Base-by-base conservation (phyloP, 768 basidiomycete species). In the Mycena olivaceomarginata region DNA sequence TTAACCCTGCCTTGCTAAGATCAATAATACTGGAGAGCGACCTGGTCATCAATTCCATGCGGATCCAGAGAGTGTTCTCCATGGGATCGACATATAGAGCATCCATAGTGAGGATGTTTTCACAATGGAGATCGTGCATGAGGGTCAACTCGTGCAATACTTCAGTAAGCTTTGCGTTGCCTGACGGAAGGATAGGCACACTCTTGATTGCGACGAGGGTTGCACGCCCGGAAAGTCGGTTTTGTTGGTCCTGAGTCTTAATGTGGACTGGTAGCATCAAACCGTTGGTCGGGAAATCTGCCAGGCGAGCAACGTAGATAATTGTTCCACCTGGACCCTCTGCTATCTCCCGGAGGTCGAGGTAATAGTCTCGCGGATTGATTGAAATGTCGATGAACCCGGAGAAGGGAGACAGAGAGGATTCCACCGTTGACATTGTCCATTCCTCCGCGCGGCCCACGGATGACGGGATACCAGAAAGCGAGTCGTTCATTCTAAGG, bases 31-130 rank as follows among this genome's bases (percentile, higher is more conserved):
- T 92, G 60, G 92, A 91, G 64, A 92, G 83, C 43, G 90, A 91
- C 46, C 92, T 85, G 51, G 91, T 90, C 91, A 93, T 91, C 67
- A 92, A 86, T 77, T 93, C 91, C 92, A 93, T 93, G 62, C 87
- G 86, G 63, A 92, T 89, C 92, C 92, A 92, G 45, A 92, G 81
- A 18, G 85, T 78, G 67, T 87, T 87, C 59, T 84, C 86, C 9
- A 78, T 79, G 1, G 86, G 75, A 64, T 87, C 85, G 46, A 90
- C 86, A 69, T 90, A 90, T 22, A 91, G 80, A 62, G 82, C 85
- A 53, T 91, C 90, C 83, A 89, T 87, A 15, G 81, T 64, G 16
- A 92, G 84, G 16, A 92, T 79, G 79, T 91, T 85, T 60, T 85
- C 82, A 64, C 91, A 89, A 15, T 83, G 82, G 22, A 91, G 48